phyloP scores from a whole-genome alignment of 306 rosid genomes.

The Macrotyloma uniflorum region DNA sequence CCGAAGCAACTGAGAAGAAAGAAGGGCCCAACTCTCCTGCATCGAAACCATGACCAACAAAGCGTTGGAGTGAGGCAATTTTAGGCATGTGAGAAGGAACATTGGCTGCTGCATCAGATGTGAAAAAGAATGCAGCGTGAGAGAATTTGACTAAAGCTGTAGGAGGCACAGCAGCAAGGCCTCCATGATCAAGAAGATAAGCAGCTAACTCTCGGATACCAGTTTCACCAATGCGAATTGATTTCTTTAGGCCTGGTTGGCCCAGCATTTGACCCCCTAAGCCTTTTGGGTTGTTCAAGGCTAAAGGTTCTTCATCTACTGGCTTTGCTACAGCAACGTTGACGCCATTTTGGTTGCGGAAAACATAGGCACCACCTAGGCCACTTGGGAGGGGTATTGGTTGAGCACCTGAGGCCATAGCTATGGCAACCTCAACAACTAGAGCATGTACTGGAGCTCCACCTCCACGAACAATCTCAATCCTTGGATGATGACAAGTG shows the following conservation, averaged over 20 bases:
- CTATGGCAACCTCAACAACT: slow-evolving; percentile 78
- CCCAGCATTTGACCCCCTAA: slow-evolving; percentile 64
- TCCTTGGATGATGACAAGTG: slow-evolving; percentile 51
- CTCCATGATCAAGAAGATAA: slow-evolving; percentile 86
- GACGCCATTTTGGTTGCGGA: slow-evolving; percentile 62
- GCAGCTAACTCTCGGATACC: slow-evolving; percentile 89
- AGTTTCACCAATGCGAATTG: slow-evolving; percentile 82
- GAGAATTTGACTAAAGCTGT: slow-evolving; percentile 83
- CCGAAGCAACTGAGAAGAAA: slow-evolving; percentile 70
- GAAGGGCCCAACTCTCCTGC: slow-evolving; percentile 93
- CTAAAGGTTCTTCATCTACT: slow-evolving; percentile 83
- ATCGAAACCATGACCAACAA: slow-evolving; percentile 77
- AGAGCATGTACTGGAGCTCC: slow-evolving; percentile 68
- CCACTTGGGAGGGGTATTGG: slow-evolving; percentile 73
- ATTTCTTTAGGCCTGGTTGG: slow-evolving; percentile 75
- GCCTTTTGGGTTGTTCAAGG: slow-evolving; percentile 75
- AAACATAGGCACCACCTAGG: slow-evolving; percentile 79
- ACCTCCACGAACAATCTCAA: slow-evolving; percentile 68
- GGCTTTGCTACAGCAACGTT: slow-evolving; percentile 91
- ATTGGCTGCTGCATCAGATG: slow-evolving; percentile 29
- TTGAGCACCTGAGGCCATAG: slow-evolving; percentile 73
- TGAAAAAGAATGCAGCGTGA: slow-evolving; percentile 60
- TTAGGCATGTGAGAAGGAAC: slow-evolving; percentile 47
- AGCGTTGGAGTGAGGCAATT: slow-evolving; percentile 87
- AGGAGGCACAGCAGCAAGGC: slow-evolving; percentile 92